Percentiles rank a stretch among this genome's conserved stretches.
phyloP scores from a whole-genome alignment of 2,329 filamentous ascomycete genomes.

The Blumeria graminis region DNA sequence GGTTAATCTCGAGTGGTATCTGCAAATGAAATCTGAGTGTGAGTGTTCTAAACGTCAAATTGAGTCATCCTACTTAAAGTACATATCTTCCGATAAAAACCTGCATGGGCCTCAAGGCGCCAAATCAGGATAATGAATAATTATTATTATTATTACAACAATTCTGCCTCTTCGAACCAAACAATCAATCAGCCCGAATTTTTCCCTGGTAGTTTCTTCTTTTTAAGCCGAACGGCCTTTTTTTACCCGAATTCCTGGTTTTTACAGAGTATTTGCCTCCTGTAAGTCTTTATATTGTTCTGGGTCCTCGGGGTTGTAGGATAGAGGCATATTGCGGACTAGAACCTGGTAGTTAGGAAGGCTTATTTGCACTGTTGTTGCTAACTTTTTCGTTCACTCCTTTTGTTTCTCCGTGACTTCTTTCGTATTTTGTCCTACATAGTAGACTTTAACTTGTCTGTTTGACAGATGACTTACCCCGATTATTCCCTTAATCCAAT shows the following conservation, averaged over 20 bases:
- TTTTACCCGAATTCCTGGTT: not conserved
- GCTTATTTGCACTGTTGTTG: not conserved
- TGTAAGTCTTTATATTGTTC: not conserved
- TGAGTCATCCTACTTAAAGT: too few species aligned
- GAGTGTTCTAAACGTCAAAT: too few species aligned
- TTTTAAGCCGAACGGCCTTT: not conserved
- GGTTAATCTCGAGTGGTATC: too few species aligned
- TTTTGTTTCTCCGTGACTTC: not conserved
- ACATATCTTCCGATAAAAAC: too few species aligned
- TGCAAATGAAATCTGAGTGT: too few species aligned
- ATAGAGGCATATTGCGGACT: not conserved
- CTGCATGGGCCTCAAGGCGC: too few species aligned
- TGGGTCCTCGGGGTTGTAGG: not conserved
- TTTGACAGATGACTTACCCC: not conserved
- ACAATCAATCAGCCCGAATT: not conserved
- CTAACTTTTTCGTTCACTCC: not conserved
- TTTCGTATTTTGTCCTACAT: not conserved
- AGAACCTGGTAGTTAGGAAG: not conserved
- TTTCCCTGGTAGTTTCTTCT: not conserved
- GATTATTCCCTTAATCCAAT: not conserved
- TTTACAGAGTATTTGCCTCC: not conserved
- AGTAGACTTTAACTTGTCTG: conserved; percentile 1
- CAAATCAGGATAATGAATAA: too few species aligned
- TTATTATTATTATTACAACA: too few species aligned
- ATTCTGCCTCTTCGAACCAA: too few species aligned